Evolutionary conservation across 805 yeast species (phyloP).

Genomic region (Candida corydali): DNA sequence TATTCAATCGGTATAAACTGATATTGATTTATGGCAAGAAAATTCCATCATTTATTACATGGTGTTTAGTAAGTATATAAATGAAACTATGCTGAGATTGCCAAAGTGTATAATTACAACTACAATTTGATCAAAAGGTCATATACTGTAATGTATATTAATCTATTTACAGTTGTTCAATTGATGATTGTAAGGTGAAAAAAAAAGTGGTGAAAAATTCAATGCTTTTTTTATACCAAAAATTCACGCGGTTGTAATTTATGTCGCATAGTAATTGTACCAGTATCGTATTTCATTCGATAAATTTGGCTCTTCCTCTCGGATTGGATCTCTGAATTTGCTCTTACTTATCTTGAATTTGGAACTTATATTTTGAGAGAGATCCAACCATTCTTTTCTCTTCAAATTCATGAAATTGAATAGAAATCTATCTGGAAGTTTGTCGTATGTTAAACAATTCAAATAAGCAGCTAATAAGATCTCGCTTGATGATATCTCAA

Average conservation of each 20-base stretch:
- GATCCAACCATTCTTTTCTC: slow-evolving; percentile 23
- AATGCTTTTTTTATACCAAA: slow-evolving; percentile 1
- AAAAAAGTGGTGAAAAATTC: slow-evolving; percentile 1
- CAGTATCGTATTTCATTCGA: slow-evolving; percentile 28
- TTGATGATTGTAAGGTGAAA: neutral
- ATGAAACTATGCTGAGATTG: slow-evolving; percentile 47
- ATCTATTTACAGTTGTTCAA: slow-evolving; percentile 2
- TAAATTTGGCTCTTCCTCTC: slow-evolving; percentile 30
- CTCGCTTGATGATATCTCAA: slow-evolving; percentile 25
- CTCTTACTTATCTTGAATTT: slow-evolving; percentile 8
- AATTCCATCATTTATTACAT: slow-evolving; percentile 44
- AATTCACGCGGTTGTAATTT: neutral
- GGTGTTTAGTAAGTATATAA: slow-evolving; percentile 18
- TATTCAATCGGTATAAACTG: slow-evolving; percentile 23
- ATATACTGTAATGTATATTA: neutral
- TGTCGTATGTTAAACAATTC: slow-evolving; percentile 22
- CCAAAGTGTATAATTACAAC: slow-evolving; percentile 15
- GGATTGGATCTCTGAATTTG: slow-evolving; percentile 20
- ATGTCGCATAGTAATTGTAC: slow-evolving; percentile 1
- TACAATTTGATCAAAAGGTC: neutral
- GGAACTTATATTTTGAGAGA: slow-evolving; percentile 6
- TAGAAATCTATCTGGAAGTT: slow-evolving; percentile 41
- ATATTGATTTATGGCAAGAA: slow-evolving; percentile 34
- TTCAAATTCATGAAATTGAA: slow-evolving; percentile 26
- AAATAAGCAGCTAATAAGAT: slow-evolving; percentile 39